These are phyloP conservation scores for Lecanosticta acicola DNA, from an alignment of 2,329 filamentous ascomycete genomes.

Conservation along the genomic window DNA sequence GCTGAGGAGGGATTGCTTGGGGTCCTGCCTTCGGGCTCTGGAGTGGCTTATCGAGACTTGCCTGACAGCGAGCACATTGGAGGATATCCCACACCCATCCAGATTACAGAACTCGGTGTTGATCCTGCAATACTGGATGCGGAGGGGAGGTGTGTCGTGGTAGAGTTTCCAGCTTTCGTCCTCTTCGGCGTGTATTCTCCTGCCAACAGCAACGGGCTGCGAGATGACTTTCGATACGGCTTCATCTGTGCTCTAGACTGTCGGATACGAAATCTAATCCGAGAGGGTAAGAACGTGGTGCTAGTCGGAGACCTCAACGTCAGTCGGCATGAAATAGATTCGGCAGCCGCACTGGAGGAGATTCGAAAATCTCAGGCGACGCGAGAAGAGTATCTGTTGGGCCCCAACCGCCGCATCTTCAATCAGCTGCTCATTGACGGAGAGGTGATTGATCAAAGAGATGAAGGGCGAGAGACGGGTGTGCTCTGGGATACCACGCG, in stretches of 20 bases:
- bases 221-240: conserved; percentile 73
- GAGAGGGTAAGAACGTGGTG: conserved; percentile 76
- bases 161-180: conserved; percentile 94
- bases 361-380: conserved; percentile 65
- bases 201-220: conserved; percentile 76
- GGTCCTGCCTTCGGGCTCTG: conserved; percentile 65
- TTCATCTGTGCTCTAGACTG: conserved; percentile 77
- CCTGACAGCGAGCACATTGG: conserved; percentile 72
- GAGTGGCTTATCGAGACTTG: conserved; percentile 67
- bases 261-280: conserved; percentile 75
- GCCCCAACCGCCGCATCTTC: conserved; percentile 68
- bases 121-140: conserved; percentile 74
- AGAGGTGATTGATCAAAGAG: conserved; percentile 59
- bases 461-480: conserved; percentile 63
- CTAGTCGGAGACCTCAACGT: conserved; percentile 89
- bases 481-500: conserved; percentile 81
- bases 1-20: conserved; percentile 94
- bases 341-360: conserved; percentile 65
- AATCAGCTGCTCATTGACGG: conserved; percentile 79
- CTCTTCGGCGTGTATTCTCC: conserved; percentile 89
- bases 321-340: conserved; percentile 62
- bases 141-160: conserved; percentile 82
- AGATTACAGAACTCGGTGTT: conserved; percentile 57
- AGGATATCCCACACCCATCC: conserved; percentile 69
- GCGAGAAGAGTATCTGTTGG: conserved; percentile 65